Percentiles rank a stretch among this genome's conserved stretches.
These are phyloP conservation scores for Nannochloropsis gaditana DNA, from an alignment of 108 stramenopile species.

Conservation along the genomic window DNA sequence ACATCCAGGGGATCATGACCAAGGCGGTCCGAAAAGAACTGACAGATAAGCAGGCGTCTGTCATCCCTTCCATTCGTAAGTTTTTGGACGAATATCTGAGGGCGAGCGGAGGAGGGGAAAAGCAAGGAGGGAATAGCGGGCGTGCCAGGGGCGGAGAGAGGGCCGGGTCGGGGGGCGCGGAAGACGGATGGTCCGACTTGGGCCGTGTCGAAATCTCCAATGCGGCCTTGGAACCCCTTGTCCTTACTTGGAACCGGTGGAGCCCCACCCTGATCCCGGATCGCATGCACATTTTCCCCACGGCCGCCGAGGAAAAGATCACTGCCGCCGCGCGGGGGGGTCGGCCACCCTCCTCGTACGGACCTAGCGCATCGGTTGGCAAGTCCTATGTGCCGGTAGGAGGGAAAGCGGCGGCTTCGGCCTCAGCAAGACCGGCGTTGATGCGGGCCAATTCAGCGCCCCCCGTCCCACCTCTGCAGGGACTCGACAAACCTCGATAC, in stretches of 20 bases:
- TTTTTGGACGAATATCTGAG: constrained; percentile 20
- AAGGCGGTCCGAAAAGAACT: not conserved
- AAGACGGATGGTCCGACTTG: not conserved
- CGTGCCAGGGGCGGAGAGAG: not conserved
- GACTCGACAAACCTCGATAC: not conserved
- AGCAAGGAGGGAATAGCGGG: not conserved
- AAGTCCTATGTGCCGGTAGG: too few species aligned
- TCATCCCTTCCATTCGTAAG: not conserved
- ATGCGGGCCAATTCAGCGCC: not conserved
- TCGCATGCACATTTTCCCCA: not conserved
- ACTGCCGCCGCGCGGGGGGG: not conserved
- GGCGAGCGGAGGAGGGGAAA: not conserved
- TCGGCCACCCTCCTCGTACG: not conserved
- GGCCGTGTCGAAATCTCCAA: not conserved
- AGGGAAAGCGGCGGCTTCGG: not conserved
- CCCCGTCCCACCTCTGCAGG: not conserved
- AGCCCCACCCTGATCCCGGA: not conserved
- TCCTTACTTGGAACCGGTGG: not conserved
- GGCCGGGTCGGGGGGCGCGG: not conserved
- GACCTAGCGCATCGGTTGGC: too few species aligned
- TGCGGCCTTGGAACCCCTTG: not conserved
- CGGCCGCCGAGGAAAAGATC: not conserved
- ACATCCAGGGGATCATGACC: not conserved
- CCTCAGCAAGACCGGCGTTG: not conserved
- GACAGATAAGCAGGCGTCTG: not conserved